Percentiles rank a stretch among this genome's conserved stretches.
These are phyloP conservation scores for Glomus cerebriforme DNA, from an alignment of 192 early-diverging fungal genomes.

Conservation along the genomic window DNA sequence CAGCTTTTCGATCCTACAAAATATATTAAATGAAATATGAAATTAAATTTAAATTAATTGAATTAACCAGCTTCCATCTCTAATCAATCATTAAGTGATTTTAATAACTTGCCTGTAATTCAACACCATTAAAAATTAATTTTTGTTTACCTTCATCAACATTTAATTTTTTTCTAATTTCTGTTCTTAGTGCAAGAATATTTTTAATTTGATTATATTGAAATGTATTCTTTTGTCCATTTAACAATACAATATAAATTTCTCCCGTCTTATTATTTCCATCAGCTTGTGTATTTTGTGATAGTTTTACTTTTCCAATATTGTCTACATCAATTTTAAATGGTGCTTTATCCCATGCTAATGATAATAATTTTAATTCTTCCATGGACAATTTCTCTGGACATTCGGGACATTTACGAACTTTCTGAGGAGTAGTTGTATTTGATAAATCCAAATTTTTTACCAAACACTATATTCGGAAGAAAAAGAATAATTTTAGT, in stretches of 20 bases:
- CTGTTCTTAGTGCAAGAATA: not conserved
- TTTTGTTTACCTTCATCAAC: slow-evolving; percentile 31
- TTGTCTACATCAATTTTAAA: slow-evolving; percentile 32
- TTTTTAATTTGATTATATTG: not conserved
- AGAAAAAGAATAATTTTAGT: not conserved
- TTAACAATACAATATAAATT: slow-evolving; percentile 21
- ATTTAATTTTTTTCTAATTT: slow-evolving; percentile 1
- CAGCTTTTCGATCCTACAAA: not conserved
- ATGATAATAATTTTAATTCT: not conserved
- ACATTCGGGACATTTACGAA: slow-evolving; percentile 19
- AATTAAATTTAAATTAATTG: not conserved
- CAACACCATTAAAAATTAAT: slow-evolving; percentile 28
- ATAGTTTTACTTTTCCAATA: not conserved
- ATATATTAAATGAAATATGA: not conserved
- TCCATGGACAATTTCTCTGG: not conserved
- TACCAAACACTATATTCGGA: slow-evolving; percentile 6
- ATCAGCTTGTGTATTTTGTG: not conserved
- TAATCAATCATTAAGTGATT: too few relatives aligned
- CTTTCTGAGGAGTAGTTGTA: not conserved
- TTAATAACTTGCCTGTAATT: slow-evolving; percentile 17
- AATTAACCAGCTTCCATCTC: not conserved
- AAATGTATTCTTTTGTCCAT: slow-evolving; percentile 18
- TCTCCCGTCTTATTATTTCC: not conserved
- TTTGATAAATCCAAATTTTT: not conserved
- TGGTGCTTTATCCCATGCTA: slow-evolving; percentile 25